phyloP scores from a whole-genome alignment of 257 asterid species.

The Verbena officinalis region DNA sequence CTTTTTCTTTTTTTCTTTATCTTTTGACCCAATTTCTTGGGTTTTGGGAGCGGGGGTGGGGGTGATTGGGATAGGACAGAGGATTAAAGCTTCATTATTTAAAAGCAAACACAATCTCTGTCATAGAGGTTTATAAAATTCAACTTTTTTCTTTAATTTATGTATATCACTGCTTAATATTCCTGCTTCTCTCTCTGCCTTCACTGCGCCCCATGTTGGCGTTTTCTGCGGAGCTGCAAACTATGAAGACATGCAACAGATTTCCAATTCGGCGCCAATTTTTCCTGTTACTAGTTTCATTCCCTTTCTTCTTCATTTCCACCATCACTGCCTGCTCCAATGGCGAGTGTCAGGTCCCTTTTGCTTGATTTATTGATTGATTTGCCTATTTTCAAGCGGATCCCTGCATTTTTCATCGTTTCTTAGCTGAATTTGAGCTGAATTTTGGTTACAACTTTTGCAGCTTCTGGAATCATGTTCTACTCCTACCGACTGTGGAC shows the following conservation, averaged over 20 bases:
- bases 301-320: constrained; percentile 41
- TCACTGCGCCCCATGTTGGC: constrained; percentile 35
- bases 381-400: constrained; percentile 19
- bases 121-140: neutral
- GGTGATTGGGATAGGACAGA: neutral
- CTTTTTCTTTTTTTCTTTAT: neutral
- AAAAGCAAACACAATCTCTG: constrained; percentile 30
- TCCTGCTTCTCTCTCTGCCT: constrained; percentile 23
- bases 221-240: constrained; percentile 40
- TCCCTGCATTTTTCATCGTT: constrained; percentile 27
- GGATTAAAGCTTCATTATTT: neutral
- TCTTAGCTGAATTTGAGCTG: constrained; percentile 28
- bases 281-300: constrained; percentile 19
- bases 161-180: constrained; percentile 15
- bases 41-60: neutral
- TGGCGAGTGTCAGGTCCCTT: constrained; percentile 72
- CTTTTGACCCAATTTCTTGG: neutral
- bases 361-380: neutral
- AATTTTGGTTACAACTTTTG: constrained; percentile 30
- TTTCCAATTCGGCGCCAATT: constrained; percentile 24
- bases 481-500: constrained; percentile 73
- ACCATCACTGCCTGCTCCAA: constrained; percentile 57
- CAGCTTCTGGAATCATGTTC: constrained; percentile 83
- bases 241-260: constrained; percentile 41
- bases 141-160: constrained; percentile 22